phyloP scores from a whole-genome alignment of 768 basidiomycete species.

The Amanita subjunquillea region DNA sequence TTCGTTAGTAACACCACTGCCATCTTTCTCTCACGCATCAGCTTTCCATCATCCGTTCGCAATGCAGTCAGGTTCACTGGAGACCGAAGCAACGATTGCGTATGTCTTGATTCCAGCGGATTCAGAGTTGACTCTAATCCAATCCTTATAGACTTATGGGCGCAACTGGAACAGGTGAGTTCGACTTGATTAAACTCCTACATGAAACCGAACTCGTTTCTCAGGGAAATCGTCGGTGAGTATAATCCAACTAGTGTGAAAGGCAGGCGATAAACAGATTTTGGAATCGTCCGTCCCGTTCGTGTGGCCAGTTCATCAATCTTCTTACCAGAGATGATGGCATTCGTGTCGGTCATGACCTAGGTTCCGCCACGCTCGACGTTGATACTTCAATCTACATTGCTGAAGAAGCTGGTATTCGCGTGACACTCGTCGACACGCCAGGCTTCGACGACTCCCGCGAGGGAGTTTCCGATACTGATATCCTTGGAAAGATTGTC shows the following conservation, averaged over 20 bases:
- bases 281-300: background rate
- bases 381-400: constrained; percentile 11
- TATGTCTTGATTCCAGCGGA: background rate
- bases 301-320: constrained; percentile 29
- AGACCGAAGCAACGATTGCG: background rate
- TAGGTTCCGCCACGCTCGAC: constrained; percentile 27
- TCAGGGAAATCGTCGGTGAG: background rate
- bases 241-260: background rate
- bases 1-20: background rate
- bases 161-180: background rate
- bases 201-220: background rate
- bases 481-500: constrained; percentile 24
- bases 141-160: background rate
- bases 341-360: constrained; percentile 24
- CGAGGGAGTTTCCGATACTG: constrained; percentile 17
- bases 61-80: background rate
- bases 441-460: constrained; percentile 34
- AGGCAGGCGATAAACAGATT: background rate
- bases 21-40: no score
- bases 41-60: no score
- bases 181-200: background rate
- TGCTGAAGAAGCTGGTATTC: background rate
- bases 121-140: no score
- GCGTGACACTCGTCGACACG: constrained; percentile 28
- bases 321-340: constrained; percentile 21